These are phyloP conservation scores for Heterobasidion parviporum DNA, from an alignment of 1,284 basidiomycete species.

Conservation along the genomic window DNA sequence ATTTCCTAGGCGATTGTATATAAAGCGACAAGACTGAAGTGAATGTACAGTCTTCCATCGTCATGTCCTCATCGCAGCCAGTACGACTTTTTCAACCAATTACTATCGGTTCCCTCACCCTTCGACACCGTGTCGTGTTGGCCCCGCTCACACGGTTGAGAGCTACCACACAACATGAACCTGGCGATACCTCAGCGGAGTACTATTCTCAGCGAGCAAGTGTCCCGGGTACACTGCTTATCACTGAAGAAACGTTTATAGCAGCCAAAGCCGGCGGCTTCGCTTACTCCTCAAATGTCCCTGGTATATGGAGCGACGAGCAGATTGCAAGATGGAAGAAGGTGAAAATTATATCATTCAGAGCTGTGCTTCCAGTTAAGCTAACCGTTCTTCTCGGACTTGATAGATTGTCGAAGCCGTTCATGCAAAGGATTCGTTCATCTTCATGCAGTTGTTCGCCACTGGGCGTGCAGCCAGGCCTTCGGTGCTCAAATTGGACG, in stretches of 20 bases:
- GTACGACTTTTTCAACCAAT: constrained; percentile 35
- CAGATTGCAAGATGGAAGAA: constrained; percentile 20
- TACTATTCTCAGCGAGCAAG: constrained; percentile 42
- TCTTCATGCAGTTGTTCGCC: constrained; percentile 39
- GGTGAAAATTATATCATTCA: constrained; percentile 5
- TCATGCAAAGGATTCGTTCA: constrained; percentile 28
- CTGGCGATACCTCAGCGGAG: constrained; percentile 22
- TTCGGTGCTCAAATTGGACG: constrained; percentile 18
- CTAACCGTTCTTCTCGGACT: background rate
- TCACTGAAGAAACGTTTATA: constrained; percentile 41
- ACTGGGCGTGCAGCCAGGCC: constrained; percentile 29
- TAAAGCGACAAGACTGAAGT: no score
- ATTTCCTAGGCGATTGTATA: no score
- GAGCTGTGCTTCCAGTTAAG: background rate
- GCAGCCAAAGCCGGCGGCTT: constrained; percentile 28
- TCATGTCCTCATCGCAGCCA: background rate
- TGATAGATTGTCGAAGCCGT: constrained; percentile 26
- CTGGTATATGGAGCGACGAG: constrained; percentile 18
- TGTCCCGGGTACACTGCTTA: constrained; percentile 36
- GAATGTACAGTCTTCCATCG: no score
- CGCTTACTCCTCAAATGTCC: constrained; percentile 11
- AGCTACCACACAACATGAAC: constrained; percentile 21
- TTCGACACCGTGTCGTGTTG: constrained; percentile 38
- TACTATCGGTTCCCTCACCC: constrained; percentile 29
- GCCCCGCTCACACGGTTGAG: constrained; percentile 38